Evolutionary conservation across 2,329 filamentous ascomycete species (phyloP).

Genomic region (Fusarium burgessii): DNA sequence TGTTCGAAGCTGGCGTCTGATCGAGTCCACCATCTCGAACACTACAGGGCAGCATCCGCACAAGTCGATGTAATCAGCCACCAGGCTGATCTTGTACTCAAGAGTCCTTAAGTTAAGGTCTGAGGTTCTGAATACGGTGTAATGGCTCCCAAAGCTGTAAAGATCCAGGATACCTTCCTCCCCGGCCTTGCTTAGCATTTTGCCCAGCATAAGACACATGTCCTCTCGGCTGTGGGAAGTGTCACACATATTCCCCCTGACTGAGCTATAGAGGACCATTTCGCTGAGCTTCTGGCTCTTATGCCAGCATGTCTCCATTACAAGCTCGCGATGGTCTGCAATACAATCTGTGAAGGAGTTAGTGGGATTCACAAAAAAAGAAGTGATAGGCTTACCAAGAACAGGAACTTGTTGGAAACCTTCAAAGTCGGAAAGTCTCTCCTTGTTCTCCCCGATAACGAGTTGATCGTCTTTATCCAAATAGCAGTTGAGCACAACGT

Average conservation of each 20-base stretch:
- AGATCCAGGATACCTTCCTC: slow-evolving; percentile 19
- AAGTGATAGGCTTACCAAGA: slow-evolving; percentile 9
- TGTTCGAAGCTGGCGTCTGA: background rate
- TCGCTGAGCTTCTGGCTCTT: slow-evolving; percentile 23
- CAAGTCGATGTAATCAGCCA: slow-evolving; percentile 14
- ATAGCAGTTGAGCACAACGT: slow-evolving; percentile 1
- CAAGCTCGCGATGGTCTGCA: slow-evolving; percentile 15
- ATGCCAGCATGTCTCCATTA: slow-evolving; percentile 9
- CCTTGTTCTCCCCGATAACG: background rate
- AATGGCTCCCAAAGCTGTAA: background rate
- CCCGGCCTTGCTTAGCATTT: slow-evolving; percentile 23
- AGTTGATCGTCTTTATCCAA: slow-evolving; percentile 7
- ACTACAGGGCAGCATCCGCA: slow-evolving; percentile 13
- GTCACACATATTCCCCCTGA: background rate
- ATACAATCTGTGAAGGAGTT: slow-evolving; percentile 17
- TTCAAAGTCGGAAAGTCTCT: slow-evolving; percentile 2
- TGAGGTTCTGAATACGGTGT: background rate
- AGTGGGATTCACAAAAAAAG: background rate
- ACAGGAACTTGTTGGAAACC: slow-evolving; percentile 12
- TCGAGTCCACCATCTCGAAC: background rate
- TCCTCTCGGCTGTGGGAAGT: background rate
- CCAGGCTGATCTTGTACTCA: slow-evolving; percentile 8
- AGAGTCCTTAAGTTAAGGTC: background rate
- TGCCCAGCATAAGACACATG: slow-evolving; percentile 19
- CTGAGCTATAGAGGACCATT: slow-evolving; percentile 1